A percentile compares a stretch with the other conserved stretches of the same genome.
These are phyloP conservation scores for Fusarium citri DNA, from an alignment of 2,329 filamentous ascomycete species.

Conservation along the genomic window DNA sequence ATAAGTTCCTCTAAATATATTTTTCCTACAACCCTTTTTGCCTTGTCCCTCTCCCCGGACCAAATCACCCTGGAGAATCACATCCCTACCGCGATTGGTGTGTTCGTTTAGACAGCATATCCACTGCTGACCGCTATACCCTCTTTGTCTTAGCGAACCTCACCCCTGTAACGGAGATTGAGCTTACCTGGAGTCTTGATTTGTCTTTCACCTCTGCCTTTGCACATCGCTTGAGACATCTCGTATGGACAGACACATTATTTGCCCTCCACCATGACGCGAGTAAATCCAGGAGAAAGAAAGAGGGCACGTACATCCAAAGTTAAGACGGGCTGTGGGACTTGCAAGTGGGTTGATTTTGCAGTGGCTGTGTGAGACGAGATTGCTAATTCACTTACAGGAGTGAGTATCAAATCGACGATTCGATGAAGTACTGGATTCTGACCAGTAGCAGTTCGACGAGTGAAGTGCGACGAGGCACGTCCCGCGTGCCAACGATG, in stretches of 20 bases:
- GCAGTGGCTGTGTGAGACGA: accelerated
- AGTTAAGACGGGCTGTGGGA: conserved; percentile 23
- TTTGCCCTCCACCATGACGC: conserved; percentile 10
- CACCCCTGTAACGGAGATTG: neutral
- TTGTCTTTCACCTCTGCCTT: neutral
- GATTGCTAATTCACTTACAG: neutral
- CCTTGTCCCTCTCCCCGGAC: neutral
- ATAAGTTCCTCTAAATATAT: too few relatives aligned
- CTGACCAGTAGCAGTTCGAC: conserved; percentile 4
- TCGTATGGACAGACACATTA: conserved; percentile 4
- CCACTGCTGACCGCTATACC: neutral
- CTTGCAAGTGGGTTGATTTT: conserved; percentile 22
- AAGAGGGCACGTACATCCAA: conserved; percentile 9
- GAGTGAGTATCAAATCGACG: conserved; percentile 1
- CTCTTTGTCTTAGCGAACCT: neutral
- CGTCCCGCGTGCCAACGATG: conserved; percentile 20
- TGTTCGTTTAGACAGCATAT: conserved; percentile 8
- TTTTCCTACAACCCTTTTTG: too few relatives aligned
- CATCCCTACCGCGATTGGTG: neutral
- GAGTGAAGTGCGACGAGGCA: conserved; percentile 26
- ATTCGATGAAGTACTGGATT: neutral
- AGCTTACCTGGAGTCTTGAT: neutral
- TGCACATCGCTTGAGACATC: neutral
- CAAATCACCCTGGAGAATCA: neutral
- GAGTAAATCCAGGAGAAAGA: conserved; percentile 22